Evolutionary conservation across 331 rosid genomes (phyloP), one percentile per base, ranked within the genome.

Genomic region (Spiraea crenata): DNA sequence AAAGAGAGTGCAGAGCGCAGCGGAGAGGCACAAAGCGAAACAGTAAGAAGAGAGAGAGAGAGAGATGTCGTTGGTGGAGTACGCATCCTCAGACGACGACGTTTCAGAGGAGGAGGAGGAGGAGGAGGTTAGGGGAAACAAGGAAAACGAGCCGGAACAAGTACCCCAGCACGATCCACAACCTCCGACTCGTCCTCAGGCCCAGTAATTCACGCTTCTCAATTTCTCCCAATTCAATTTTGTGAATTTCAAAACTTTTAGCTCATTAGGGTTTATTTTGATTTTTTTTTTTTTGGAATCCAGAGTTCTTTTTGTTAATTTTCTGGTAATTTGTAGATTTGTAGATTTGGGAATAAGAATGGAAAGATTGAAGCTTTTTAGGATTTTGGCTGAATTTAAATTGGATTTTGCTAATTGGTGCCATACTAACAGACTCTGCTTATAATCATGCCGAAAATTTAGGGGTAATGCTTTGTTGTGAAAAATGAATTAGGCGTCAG

Each of bases 31-130:
- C 0, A 35, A 57, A 57, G 47, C 38, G 66, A 15, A 37, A 12
- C 35, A 19, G 15, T 44, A 38, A 20, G 13, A 69, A 6, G 3
- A 59, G 63, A 12, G 13, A 20, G 20, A 19, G n/a, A 46, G 57
- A 54, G 75, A 61, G 74, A 90, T 93, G 98, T 87, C 97, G 46
- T 80, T 93, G 73, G 98, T 93, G 34, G 97, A 93, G 78, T 93
- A 93, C 83, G 86, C 92, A 75, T 89, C 97, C 35, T 90, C 97
- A 42, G 97, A 90, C 74, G 97, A 93, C 63, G 96, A 90, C 48
- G 89, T 80, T 67, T 79, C 83, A 25, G 85, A 78, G 65, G 78
- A 68, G 54, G 44, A 63, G 34, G 85, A 78, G 65, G 78, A 68
- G 54, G 44, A 63, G 65, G 71, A 25, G 20, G 51, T 50, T 16